Base-by-base conservation (phyloP, 305 asterid genomes). In the Fraxinus angustifolia region DNA sequence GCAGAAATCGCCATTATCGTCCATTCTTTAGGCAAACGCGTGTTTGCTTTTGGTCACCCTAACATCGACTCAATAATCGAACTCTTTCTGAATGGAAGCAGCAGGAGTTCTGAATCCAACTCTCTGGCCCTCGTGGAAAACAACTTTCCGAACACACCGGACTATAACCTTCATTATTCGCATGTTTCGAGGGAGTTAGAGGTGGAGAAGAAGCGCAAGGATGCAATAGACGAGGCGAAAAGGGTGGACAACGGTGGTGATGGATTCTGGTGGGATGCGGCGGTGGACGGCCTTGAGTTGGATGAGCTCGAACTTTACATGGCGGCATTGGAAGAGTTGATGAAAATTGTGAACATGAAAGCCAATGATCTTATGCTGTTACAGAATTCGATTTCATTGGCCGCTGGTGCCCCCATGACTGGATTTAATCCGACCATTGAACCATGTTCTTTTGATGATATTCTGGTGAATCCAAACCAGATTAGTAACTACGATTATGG, bases 31-130 rank as follows among this genome's bases (percentile, higher is more conserved):
- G 87, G 88, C 3, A 82, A 83, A 4, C 85, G 86, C 12, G 78
- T 87, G 0, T 87, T 85, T 38, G 23, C 87, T 0, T 87, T 85
- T 17, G 90, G 87, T 2, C 86, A 85, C 50, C 88, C 90, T 0
- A 79, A 21, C 0, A 77, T 76, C 0, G 89, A 84, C 2, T 26
- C 70, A 6, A 80, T 85, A 5, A 78, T 87, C 10, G 77, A 70
- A 56, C 86, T 84, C 12, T 87, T 79, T 8, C 50, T 71, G 70
- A 53, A 73, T 0, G 83, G 85, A 45, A 74, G 48, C 8, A 10
- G 40, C 4, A 11, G 21, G 10, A 28, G 34, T 70, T 70, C 0
- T 40, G 26, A 6, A 4, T 31, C 1, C 10, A 70, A 30, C 75
- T 70, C 75, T 31, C 42, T 5, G 75, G 21, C 40, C 16, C 50